Conservation (phyloP, 129 eudicot genomes). For the Helichrysum umbraculigerum region DNA sequence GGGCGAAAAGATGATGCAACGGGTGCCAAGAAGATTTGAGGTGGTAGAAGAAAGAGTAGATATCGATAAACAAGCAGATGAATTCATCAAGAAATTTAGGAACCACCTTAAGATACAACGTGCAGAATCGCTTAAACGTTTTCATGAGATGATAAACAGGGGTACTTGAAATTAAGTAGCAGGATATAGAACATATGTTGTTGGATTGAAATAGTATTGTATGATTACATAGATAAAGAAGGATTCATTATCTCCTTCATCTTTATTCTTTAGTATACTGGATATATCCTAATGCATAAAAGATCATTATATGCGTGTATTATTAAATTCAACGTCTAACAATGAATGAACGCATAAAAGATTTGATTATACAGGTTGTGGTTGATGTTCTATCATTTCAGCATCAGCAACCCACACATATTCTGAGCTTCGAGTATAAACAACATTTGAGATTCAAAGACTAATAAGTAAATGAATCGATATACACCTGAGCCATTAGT, state of each 20-base stretch:
- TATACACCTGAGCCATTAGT: not conserved
- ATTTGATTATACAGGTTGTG: not conserved
- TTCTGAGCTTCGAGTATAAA: not conserved
- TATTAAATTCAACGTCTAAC: too few species aligned
- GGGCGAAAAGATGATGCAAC: constrained; percentile 8
- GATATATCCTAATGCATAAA: not conserved
- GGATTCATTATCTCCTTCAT: constrained; percentile 12
- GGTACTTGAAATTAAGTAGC: constrained; percentile 26
- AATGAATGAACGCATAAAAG: too few species aligned
- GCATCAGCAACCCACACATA: not conserved
- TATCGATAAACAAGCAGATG: constrained; percentile 49
- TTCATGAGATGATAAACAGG: constrained; percentile 37
- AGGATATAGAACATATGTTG: not conserved
- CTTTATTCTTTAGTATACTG: not conserved
- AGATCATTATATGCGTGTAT: not conserved
- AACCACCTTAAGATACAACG: constrained; percentile 53
- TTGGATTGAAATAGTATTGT: constrained; percentile 1
- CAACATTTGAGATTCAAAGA: not conserved
- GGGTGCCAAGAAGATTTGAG: constrained; percentile 23
- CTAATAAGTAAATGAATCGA: not conserved
- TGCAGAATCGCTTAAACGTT: constrained; percentile 46
- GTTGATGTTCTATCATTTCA: constrained; percentile 1
- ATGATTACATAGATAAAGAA: not conserved
- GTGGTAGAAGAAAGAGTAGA: constrained; percentile 30
- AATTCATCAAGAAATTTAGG: constrained; percentile 59